These are phyloP conservation scores for Tulasnella sp. DNA, from an alignment of 768 basidiomycete genomes.

Conservation along the genomic window DNA sequence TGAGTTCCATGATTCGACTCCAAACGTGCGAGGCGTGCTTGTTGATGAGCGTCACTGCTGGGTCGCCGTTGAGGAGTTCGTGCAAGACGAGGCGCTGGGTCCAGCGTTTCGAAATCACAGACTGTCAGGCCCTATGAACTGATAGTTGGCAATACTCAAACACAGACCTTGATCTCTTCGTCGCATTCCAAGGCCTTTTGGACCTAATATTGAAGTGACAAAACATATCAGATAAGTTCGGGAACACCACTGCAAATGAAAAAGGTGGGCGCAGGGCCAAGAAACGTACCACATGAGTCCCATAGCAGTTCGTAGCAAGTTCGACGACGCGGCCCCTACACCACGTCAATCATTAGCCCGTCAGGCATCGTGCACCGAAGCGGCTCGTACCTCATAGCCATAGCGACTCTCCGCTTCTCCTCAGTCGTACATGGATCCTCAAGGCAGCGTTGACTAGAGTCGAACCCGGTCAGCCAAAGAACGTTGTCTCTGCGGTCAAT, in stretches of 20 bases:
- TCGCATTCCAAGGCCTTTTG: constrained; percentile 89
- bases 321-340: constrained; percentile 76
- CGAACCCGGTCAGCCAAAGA: background rate
- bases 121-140: background rate
- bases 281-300: constrained; percentile 56
- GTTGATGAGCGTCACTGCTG: constrained; percentile 77
- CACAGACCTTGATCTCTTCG: constrained; percentile 57
- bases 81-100: constrained; percentile 60
- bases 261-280: background rate
- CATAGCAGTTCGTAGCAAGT: constrained; percentile 81
- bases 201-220: constrained; percentile 28
- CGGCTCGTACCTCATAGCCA: constrained; percentile 66
- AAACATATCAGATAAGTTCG: background rate
- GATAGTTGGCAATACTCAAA: background rate
- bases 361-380: background rate
- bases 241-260: background rate
- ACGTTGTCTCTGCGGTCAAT: background rate
- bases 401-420: constrained; percentile 70
- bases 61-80: constrained; percentile 75
- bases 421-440: constrained; percentile 69
- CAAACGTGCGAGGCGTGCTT: constrained; percentile 89
- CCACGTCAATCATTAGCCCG: background rate
- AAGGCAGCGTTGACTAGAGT: constrained; percentile 56
- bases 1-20: constrained; percentile 88
- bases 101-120: too few species aligned